Conservation (phyloP, 1,284 basidiomycete genomes). For the Pascua guehoae region DNA sequence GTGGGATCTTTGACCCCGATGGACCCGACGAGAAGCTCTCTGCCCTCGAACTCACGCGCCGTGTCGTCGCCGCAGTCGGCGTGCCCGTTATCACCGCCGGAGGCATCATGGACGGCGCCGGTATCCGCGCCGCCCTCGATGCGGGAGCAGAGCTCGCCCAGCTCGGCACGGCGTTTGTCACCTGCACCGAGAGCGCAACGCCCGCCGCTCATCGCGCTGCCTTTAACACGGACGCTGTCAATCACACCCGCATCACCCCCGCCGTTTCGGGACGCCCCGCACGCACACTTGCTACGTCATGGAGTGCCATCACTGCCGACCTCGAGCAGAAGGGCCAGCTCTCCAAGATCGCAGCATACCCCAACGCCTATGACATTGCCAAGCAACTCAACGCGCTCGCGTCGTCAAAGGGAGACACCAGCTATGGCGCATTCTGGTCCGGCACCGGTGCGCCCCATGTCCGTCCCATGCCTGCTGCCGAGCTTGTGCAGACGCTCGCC, state of each 20-base stretch:
- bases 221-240: constrained; percentile 9
- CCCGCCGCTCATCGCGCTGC: constrained; percentile 26
- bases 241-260: constrained; percentile 26
- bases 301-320: constrained; percentile 15
- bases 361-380: constrained; percentile 35
- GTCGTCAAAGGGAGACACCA: constrained; percentile 27
- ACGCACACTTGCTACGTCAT: constrained; percentile 24
- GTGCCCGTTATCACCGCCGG: constrained; percentile 39
- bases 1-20: constrained; percentile 34
- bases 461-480: constrained; percentile 25
- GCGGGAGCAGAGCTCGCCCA: constrained; percentile 34
- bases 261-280: constrained; percentile 37
- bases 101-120: constrained; percentile 36
- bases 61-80: constrained; percentile 13
- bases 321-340: constrained; percentile 4
- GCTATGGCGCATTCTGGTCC: constrained; percentile 39
- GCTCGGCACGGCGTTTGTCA: constrained; percentile 40
- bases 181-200: constrained; percentile 29
- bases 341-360: constrained; percentile 26
- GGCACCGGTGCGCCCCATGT: constrained; percentile 29
- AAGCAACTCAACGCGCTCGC: constrained; percentile 36
- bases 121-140: constrained; percentile 20
- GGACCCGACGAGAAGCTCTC: constrained; percentile 27
- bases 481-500: constrained; percentile 24
- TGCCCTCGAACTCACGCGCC: constrained; percentile 23